Evolutionary conservation across 305 asterid species (phyloP).

Genomic region (Fraxinus nigra): DNA sequence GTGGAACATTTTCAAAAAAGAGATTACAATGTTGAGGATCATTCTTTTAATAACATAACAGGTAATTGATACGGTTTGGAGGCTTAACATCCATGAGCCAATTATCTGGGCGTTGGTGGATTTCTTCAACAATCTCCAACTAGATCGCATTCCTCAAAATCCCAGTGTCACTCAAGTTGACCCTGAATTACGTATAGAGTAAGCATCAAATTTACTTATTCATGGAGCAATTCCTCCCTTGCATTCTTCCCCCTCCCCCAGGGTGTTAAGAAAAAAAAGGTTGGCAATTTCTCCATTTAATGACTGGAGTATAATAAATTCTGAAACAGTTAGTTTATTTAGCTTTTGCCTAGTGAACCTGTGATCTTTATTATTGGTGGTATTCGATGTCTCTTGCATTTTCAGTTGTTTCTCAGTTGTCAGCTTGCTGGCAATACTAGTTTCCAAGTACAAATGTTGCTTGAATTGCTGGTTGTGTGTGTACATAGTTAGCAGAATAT

Average conservation of each 20-base stretch:
- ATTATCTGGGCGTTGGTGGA: slow-evolving; percentile 94
- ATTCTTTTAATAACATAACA: slow-evolving; percentile 30
- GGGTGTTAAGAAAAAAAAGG: neutral
- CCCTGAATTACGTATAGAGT: slow-evolving; percentile 97
- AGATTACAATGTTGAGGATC: slow-evolving; percentile 17
- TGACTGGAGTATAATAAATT: neutral
- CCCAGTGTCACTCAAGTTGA: slow-evolving; percentile 89
- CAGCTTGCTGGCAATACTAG: neutral
- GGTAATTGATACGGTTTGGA: slow-evolving; percentile 86
- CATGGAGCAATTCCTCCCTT: neutral
- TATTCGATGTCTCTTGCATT: neutral
- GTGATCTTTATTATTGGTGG: neutral
- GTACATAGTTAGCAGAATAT: neutral
- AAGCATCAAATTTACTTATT: slow-evolving; percentile 32
- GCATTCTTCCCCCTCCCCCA: neutral
- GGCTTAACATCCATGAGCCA: slow-evolving; percentile 92
- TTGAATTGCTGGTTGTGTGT: neutral
- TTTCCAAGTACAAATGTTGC: neutral
- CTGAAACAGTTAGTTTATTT: slow-evolving; percentile 6
- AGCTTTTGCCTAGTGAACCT: neutral
- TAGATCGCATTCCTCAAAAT: slow-evolving; percentile 73
- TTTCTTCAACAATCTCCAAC: slow-evolving; percentile 74
- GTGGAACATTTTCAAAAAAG: slow-evolving; percentile 1
- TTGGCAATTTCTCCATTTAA: neutral
- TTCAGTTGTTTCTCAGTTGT: slow-evolving; percentile 4